Conservation (phyloP, 805 yeast genomes). For the Cyberlindnera xishuangbannaensis region DNA sequence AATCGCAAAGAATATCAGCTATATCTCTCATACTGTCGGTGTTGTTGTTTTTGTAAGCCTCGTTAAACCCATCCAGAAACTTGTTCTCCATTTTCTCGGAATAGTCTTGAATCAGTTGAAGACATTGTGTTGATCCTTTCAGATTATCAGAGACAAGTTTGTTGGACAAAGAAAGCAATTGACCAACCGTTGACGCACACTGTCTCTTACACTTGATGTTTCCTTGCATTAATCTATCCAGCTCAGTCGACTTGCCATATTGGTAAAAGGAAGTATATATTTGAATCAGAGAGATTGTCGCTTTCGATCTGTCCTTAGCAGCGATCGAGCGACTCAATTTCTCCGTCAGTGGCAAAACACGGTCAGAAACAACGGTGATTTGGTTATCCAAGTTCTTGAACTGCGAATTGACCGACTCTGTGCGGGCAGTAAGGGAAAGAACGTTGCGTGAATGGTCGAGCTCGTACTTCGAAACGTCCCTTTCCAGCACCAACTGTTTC, state of each 20-base stretch:
- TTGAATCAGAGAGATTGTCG: conserved; percentile 65
- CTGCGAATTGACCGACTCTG: conserved; percentile 38
- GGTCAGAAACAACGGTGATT: conserved; percentile 50
- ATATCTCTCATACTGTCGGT: conserved; percentile 67
- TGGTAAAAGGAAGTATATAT: conserved; percentile 73
- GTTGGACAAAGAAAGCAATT: conserved; percentile 56
- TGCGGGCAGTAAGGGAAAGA: conserved; percentile 43
- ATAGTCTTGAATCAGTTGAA: conserved; percentile 51
- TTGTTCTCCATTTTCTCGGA: conserved; percentile 73
- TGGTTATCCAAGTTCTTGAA: conserved; percentile 46
- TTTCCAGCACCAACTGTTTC: conserved; percentile 46
- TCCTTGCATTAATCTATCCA: conserved; percentile 51
- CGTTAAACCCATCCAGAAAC: conserved; percentile 62
- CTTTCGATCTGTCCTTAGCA: conserved; percentile 66
- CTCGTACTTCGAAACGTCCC: conserved; percentile 56
- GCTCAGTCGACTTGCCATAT: conserved; percentile 39
- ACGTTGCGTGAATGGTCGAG: conserved; percentile 64
- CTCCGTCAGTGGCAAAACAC: conserved; percentile 66
- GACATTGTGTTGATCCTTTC: conserved; percentile 34
- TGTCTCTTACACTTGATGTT: conserved; percentile 50
- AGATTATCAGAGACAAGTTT: conserved; percentile 55
- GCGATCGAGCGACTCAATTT: conserved; percentile 60
- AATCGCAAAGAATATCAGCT: conserved; percentile 68
- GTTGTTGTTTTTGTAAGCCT: conserved; percentile 66
- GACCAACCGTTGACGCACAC: conserved; percentile 66